Evolutionary conservation across 768 basidiomycete genomes (phyloP), one percentile per base, ranked within the genome.

Genomic region (Xerocomus potaroensis): DNA sequence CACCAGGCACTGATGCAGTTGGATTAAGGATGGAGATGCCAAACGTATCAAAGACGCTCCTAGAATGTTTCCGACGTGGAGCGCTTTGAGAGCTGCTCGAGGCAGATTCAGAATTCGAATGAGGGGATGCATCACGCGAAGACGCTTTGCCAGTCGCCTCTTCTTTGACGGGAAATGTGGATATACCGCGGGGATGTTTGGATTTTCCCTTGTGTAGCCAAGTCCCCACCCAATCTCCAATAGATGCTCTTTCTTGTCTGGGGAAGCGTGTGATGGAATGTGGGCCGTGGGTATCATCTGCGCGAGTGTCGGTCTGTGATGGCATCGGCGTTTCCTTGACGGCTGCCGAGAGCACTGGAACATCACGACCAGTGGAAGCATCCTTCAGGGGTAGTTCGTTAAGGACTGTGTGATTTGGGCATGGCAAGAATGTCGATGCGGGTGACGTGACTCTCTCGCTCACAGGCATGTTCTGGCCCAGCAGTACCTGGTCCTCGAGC

Each of bases 211-310:
- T 82, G 15, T 68, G 71, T 74, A 85, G 83, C 81, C 79, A 86
- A 0, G 77, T 80, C 0, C 87, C 85, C 74, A 89, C 79, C 87
- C 87, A 90, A 39, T 84, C 82, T 16, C 83, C 80, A 38, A 87
- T 56, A 3, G 62, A 63, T 8, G 67, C 56, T 44, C 56, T 65
- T 18, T 76, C 74, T 3, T 57, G 58, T 41, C 61, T 68, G 21
- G 55, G 38, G 14, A 37, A 48, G 26, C 46, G 56, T 12, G 22
- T 7, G 42, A 24, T 35, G 18, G 24, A 16, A 43, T 35, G 34
- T 27, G 14, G 29, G 41, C 53, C 47, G 38, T 51, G 51, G 36
- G 46, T 38, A 47, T 50, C 41, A 16, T 50, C 49, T 19, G 14
- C 15, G n/a, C 37, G 31, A 15, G 26, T 7, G 8, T 47, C 35